phyloP scores from a whole-genome alignment of 495 filamentous ascomycete genomes.

The Echria macrotheca region DNA sequence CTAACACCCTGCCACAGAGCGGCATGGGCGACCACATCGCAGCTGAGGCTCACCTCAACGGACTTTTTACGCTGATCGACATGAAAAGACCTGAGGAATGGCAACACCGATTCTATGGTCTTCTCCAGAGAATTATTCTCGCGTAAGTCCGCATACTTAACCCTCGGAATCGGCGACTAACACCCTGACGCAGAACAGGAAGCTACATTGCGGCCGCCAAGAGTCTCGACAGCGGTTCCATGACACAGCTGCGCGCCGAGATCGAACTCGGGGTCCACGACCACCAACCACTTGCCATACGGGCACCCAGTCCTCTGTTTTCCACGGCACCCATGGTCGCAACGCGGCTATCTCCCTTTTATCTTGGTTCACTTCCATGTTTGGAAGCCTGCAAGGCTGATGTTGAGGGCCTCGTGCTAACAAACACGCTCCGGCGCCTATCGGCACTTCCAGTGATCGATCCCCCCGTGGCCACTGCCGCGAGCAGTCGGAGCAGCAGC shows the following conservation, averaged over 20 bases:
- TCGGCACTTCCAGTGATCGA: slow-evolving; percentile 5
- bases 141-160: slow-evolving; percentile 10
- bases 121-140: slow-evolving; percentile 18
- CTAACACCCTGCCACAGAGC: neutral
- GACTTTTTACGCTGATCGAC: slow-evolving; percentile 20
- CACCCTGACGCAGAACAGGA: slow-evolving; percentile 9
- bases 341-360: slow-evolving; percentile 20
- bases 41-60: slow-evolving; percentile 20
- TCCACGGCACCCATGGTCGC: slow-evolving; percentile 14
- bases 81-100: slow-evolving; percentile 15
- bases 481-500: slow-evolving; percentile 1
- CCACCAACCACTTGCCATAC: slow-evolving; percentile 3
- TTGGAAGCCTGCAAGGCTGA: slow-evolving; percentile 23
- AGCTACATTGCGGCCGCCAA: slow-evolving; percentile 20
- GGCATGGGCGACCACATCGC: slow-evolving; percentile 19
- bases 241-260: neutral
- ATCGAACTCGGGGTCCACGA: neutral
- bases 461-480: too few species aligned
- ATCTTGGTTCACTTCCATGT: slow-evolving; percentile 12
- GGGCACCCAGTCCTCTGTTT: slow-evolving; percentile 10
- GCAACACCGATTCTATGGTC: slow-evolving; percentile 17
- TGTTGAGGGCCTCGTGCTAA: slow-evolving; percentile 16
- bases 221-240: neutral
- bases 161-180: neutral
- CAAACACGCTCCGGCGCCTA: slow-evolving; percentile 17